A percentile compares a stretch with the other conserved stretches of the same genome.
Evolutionary conservation across 345 rosid genomes (phyloP).

Genomic region (Erysimum cheiranthoides): DNA sequence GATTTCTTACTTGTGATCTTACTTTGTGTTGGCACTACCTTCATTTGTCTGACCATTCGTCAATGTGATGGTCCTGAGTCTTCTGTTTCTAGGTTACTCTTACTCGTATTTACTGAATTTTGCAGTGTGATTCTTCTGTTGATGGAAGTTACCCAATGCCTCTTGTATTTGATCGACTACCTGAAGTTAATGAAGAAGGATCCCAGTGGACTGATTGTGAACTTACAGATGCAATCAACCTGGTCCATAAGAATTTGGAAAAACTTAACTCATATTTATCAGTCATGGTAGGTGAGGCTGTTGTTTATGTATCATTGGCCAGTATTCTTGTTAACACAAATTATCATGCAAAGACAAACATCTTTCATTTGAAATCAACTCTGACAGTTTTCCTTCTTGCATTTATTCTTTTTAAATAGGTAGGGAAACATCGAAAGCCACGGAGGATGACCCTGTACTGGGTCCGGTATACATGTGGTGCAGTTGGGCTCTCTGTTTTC

Average conservation of each 20-base stretch:
- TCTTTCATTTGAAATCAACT: neutral
- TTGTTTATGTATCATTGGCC: constrained; percentile 3
- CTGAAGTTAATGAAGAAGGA: constrained; percentile 65
- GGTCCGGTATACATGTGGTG: constrained; percentile 83
- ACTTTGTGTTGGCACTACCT: constrained; percentile 15
- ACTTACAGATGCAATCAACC: constrained; percentile 68
- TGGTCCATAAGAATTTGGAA: constrained; percentile 67
- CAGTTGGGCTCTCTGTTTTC: constrained; percentile 75
- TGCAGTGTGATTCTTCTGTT: constrained; percentile 70
- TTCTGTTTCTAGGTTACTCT: constrained; percentile 18
- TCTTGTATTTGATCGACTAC: constrained; percentile 67
- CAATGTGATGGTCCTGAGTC: neutral
- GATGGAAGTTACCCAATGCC: constrained; percentile 69
- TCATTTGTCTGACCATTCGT: constrained; percentile 13
- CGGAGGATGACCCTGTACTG: constrained; percentile 69
- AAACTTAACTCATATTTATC: constrained; percentile 71
- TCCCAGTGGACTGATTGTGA: constrained; percentile 82
- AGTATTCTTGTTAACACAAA: constrained; percentile 10
- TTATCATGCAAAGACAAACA: constrained; percentile 9
- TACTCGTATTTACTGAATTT: constrained; percentile 12
- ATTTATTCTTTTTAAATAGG: constrained; percentile 48
- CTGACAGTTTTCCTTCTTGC: constrained; percentile 10
- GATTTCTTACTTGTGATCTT: neutral
- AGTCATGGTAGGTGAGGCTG: constrained; percentile 56
- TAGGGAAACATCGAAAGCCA: constrained; percentile 80